Conservation (phyloP, 1,284 basidiomycete species). For the Hypsizygus ulmarius region DNA sequence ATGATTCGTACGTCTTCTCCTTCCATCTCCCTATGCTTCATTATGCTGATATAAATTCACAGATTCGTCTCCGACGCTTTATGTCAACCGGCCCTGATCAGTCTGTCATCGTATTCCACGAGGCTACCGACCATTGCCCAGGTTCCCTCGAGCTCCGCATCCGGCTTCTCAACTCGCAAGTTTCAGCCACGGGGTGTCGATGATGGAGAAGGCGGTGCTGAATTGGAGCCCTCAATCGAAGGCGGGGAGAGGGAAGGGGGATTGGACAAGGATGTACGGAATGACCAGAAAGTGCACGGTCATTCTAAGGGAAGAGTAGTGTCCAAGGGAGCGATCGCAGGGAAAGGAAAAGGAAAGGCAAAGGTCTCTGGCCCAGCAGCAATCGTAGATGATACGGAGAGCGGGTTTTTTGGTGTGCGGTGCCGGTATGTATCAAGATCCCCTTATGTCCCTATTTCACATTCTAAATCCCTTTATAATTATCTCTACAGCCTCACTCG, state of each 20-base stretch:
- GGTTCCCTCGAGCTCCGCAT: slow-evolving; percentile 16
- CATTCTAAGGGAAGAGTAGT: not conserved
- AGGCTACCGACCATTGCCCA: slow-evolving; percentile 45
- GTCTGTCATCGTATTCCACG: slow-evolving; percentile 47
- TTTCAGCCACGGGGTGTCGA: not conserved
- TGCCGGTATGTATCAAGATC: slow-evolving; percentile 31
- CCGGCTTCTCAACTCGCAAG: not conserved
- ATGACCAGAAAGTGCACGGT: not conserved
- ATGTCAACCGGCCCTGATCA: slow-evolving; percentile 56
- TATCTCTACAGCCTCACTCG: slow-evolving; percentile 28
- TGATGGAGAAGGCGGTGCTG: not conserved
- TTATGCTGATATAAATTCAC: not conserved
- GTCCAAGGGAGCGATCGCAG: not conserved
- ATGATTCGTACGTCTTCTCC: slow-evolving; percentile 56
- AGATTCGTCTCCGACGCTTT: slow-evolving; percentile 70
- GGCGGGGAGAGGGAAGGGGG: not conserved
- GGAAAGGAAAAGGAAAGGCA: slow-evolving; percentile 7
- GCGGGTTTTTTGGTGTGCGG: slow-evolving; percentile 33
- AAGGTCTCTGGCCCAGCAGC: not conserved
- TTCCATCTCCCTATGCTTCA: not conserved
- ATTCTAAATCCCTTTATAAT: slow-evolving; percentile 1
- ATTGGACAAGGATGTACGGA: not conserved
- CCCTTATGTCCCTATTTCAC: not conserved
- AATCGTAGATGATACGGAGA: slow-evolving; percentile 12
- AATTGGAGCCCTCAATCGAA: slow-evolving; percentile 8